Evolutionary conservation across 176 grass and related monocot species (phyloP), one percentile per base, ranked within the genome.

Genomic region (Cenchrus fungigraminus): DNA sequence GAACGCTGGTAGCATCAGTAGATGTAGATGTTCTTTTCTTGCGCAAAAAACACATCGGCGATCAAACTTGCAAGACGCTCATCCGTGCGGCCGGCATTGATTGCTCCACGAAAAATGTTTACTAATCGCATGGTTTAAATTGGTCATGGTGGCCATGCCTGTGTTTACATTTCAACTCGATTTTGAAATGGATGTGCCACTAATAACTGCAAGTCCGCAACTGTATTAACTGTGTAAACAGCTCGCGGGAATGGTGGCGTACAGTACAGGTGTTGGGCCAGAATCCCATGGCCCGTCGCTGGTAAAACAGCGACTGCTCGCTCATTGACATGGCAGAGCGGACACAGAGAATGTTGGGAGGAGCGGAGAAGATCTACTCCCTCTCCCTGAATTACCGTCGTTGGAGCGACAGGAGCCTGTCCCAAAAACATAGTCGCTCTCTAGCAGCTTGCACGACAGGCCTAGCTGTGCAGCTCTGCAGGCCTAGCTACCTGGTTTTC

Each of bases 161-260:
- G 56, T 16, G 51, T 40, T 58, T 45, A 5, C 62, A 52, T 77
- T 40, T 49, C 64, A 20, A 43, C 65, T 44, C 44, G 29, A 29
- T 83, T 8, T 8, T 53, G 73, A 77, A 71, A 64, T 14, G 4
- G 56, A 79, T 64, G 68, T 55, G 19, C 31, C 31, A 32, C 69
- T 46, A 8, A 82, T 40, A 40, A 40, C 37, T 40, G 37, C 37
- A 40, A 40, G 37, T 4, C 13, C 71, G 53, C 29, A 20, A 47
- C 2, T 28, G 43, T 53, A 29, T 65, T 69, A 43, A 79, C 19
- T 42, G 67, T 20, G 3, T 28, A 20, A 34, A 74, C 46, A 56
- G 66, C 53, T 74, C 32, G 43, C 25, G 4, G 46, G 58, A 65
- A 80, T 80, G 31, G 49, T 60, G 19, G 53, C 37, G 3, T 16